Base-by-base conservation (phyloP, 139 green algal species). In the Coelastrella sp. region DNA sequence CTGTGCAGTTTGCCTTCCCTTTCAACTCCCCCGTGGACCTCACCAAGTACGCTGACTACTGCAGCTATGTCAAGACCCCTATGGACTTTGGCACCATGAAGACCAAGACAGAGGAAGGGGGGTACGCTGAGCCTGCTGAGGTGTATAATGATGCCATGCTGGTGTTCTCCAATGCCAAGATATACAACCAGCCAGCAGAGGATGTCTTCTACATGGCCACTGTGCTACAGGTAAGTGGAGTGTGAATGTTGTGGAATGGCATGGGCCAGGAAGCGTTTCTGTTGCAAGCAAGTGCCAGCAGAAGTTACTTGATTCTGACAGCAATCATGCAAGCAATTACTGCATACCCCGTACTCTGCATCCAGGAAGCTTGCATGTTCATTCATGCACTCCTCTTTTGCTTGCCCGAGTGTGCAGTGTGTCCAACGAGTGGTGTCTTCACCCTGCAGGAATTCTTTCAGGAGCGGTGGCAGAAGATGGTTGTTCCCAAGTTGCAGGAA, bases 161-260 rank as follows among this genome's bases (percentile, higher is more conserved):
- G 17, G 93, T 98, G 27, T 98, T 98, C 69, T 53, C 85, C 79
- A 98, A 98, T 68, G 94, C 94, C 17, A 91, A 91, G 66, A 74
- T 67, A 11, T 98, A 96, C 90, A 98, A 98, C 83, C 91, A 91
- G 66, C 91, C 91, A 8, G 91, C 89, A 68, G 91, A 75, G 43
- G 96, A 98, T 87, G 95, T 98, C 35, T 79, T 92, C 84, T 73
- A 96, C 23, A 98, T 98, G 95, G 94, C 96, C 2, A 90, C 90
- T 59, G 91, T 88, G 27, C 83, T 97, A 38, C 87, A 93, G 92
- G 92, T 94, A 64, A n/a, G 51, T 53, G 15, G 72, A 5, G 4
- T 6, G 62, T 71, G 62, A 27, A 23, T 71, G 4, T 71, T n/a
- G 4, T 32, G n/a, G 4, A 40, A 27, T 71, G 62, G n/a, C n/a